Base-by-base conservation (phyloP, 148 eudicot genomes). In the Cornus controversa region DNA sequence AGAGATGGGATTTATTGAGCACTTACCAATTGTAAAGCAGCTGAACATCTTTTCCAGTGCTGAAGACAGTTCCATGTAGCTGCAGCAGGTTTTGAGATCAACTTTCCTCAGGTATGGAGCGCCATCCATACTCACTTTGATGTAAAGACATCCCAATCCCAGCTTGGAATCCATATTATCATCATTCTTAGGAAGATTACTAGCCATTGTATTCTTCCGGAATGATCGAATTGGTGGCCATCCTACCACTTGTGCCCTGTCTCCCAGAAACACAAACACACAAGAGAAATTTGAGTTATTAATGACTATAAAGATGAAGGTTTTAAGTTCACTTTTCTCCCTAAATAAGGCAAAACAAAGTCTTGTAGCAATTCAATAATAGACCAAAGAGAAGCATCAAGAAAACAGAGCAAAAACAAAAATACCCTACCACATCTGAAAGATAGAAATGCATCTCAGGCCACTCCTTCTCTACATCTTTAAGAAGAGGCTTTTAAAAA, bases 201-300 rank as follows among this genome's bases (percentile, higher is more conserved):
- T 66, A 53, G 85, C 86, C 90, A 90, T 86, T 31, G 89, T 73
- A 65, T 88, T 90, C 87, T 85, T 90, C 34, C 91, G 85, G 57
- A 88, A 90, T 42, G 91, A 88, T 67, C 91, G 82, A 78, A 90
- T 84, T 65, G 94, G 94, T 67, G 94, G 94, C 94, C 94, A 90
- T 83, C 91, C 93, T 73, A 88, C 87, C 53, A 88, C 90, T 70
- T 90, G 91, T 62, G 86, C 87, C 79, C 91, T 90, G 86, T 60
- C 24, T 60, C 64, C 18, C 60, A 54, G 8, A 60, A 20, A 60
- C 64, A 60, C 25, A 22, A 20, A 60, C 64, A 60, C 64, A 22
- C 1, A 42, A 22, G 31, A 74, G 69, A 20, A 47, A 13, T 42
- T 42, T 70, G 54, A 24, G 5, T 74, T 34, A 63, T n/a, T 74